Evolutionary conservation across 1,284 basidiomycete genomes (phyloP).

Genomic region (Cutaneotrichosporon daszewskae): DNA sequence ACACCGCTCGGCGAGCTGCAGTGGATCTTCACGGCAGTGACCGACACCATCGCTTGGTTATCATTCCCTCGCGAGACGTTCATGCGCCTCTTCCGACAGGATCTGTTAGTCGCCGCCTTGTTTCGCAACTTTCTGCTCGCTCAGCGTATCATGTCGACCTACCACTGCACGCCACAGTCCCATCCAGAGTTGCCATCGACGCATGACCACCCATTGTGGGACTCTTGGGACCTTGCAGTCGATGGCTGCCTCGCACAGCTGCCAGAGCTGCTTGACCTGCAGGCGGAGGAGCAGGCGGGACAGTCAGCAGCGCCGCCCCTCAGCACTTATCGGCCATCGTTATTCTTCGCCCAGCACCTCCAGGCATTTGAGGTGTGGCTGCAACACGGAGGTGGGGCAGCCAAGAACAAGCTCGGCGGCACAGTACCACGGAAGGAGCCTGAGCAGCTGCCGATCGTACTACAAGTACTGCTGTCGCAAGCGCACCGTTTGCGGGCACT

Average conservation of each 20-base stretch:
- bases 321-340: constrained; percentile 70
- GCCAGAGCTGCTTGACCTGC: constrained; percentile 67
- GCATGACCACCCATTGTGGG: constrained; percentile 93
- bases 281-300: constrained; percentile 48
- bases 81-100: constrained; percentile 88
- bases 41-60: constrained; percentile 98
- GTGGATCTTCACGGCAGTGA: constrained; percentile 99
- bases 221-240: constrained; percentile 94
- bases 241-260: constrained; percentile 93
- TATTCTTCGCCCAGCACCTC: constrained; percentile 93
- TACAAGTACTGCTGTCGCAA: constrained; percentile 94
- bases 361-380: constrained; percentile 99
- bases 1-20: constrained; percentile 96
- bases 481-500: constrained; percentile 91
- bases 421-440: constrained; percentile 50
- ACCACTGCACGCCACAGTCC: constrained; percentile 94
- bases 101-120: constrained; percentile 89
- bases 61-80: constrained; percentile 91
- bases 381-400: constrained; percentile 63
- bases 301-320: constrained; percentile 35
- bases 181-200: constrained; percentile 86
- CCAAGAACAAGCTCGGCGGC: constrained; percentile 17
- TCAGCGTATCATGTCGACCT: constrained; percentile 96
- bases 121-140: constrained; percentile 96
- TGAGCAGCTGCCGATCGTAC: constrained; percentile 92